Evolutionary conservation across 2,329 filamentous ascomycete genomes (phyloP).

Genomic region (Hypoxylon sp.): DNA sequence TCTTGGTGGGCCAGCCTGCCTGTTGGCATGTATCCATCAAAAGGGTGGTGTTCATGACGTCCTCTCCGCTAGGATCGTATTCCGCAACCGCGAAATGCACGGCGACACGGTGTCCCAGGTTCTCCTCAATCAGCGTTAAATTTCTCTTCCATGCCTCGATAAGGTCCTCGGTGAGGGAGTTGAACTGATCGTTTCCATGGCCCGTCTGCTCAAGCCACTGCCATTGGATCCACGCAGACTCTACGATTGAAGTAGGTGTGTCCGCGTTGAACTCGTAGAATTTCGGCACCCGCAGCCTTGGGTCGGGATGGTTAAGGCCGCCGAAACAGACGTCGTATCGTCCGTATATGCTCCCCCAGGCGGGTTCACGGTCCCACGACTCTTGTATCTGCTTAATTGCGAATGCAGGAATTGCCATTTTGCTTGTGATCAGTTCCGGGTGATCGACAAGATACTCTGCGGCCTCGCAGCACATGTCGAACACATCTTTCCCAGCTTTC

Average conservation of each 20-base stretch:
- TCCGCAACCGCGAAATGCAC: slow-evolving; percentile 21
- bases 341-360: slow-evolving; percentile 22
- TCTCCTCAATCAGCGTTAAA: slow-evolving; percentile 8
- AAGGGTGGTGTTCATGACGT: slow-evolving; percentile 21
- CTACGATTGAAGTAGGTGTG: slow-evolving; percentile 18
- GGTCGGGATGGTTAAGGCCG: slow-evolving; percentile 18
- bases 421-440: slow-evolving; percentile 15
- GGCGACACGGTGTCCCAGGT: slow-evolving; percentile 1
- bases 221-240: slow-evolving; percentile 23
- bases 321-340: slow-evolving; percentile 27
- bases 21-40: slow-evolving; percentile 27
- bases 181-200: slow-evolving; percentile 26
- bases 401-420: slow-evolving; percentile 25
- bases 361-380: slow-evolving; percentile 21
- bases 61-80: slow-evolving; percentile 5
- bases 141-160: slow-evolving; percentile 25
- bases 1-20: slow-evolving; percentile 20
- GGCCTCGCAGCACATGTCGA: slow-evolving; percentile 27
- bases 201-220: slow-evolving; percentile 31
- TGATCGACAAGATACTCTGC: slow-evolving; percentile 14
- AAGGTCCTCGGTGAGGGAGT: slow-evolving; percentile 17
- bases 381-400: slow-evolving; percentile 19
- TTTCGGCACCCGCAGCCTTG: slow-evolving; percentile 23
- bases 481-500: slow-evolving; percentile 22
- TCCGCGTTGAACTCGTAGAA: slow-evolving; percentile 32